A percentile compares a stretch with the other conserved stretches of the same genome.
phyloP scores from a whole-genome alignment of 768 basidiomycete species.

The Cyclocybe cylindracea region DNA sequence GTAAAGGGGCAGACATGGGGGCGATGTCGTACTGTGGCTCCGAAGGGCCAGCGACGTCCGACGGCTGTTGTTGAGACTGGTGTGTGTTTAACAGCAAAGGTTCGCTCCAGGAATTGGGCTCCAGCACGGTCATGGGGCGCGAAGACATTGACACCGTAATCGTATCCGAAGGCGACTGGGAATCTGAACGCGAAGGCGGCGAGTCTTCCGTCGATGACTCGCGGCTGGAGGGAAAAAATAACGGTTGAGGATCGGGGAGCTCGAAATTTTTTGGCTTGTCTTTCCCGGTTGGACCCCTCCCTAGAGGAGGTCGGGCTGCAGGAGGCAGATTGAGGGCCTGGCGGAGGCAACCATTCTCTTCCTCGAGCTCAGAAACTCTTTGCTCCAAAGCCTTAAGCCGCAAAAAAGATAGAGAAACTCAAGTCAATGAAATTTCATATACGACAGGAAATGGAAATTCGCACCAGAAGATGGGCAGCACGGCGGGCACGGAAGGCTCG shows the following conservation, averaged over 20 bases:
- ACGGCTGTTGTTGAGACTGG: conserved; percentile 15
- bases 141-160: conserved; percentile 47
- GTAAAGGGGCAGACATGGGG: conserved; percentile 46
- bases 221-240: conserved; percentile 37
- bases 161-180: conserved; percentile 57
- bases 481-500: conserved; percentile 87
- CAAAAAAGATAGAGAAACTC: conserved; percentile 24
- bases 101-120: conserved; percentile 56
- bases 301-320: conserved; percentile 69
- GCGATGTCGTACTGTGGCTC: conserved; percentile 46
- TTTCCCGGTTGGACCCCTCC: conserved; percentile 86
- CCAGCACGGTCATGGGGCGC: conserved; percentile 48
- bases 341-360: conserved; percentile 77
- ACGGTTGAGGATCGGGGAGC: conserved; percentile 18
- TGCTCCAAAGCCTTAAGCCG: conserved; percentile 71
- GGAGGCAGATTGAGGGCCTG: conserved; percentile 73
- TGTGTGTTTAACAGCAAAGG: conserved; percentile 48
- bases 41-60: conserved; percentile 39
- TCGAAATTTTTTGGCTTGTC: conserved; percentile 70
- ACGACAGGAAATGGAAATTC: conserved; percentile 28
- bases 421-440: conserved; percentile 45
- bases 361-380: conserved; percentile 80
- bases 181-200: conserved; percentile 56
- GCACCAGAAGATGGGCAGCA: conserved; percentile 82
- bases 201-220: conserved; percentile 47